A percentile compares a stretch with the other conserved stretches of the same genome.
These are phyloP conservation scores for Urtica urens DNA, from an alignment of 306 rosid species.

Conservation along the genomic window DNA sequence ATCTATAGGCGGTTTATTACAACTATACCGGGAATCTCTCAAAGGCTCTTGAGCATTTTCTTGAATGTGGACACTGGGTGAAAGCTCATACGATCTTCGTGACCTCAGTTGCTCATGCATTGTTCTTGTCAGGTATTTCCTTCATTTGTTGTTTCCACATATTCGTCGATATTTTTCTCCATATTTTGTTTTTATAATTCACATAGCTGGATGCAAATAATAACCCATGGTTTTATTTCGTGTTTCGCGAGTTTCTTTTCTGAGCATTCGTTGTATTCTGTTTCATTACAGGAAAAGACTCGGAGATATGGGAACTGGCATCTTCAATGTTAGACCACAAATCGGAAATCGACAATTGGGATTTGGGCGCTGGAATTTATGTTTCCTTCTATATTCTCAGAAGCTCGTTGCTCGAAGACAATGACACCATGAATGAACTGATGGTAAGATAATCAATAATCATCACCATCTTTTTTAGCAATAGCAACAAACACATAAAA, in stretches of 20 bases:
- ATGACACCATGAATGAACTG: conserved; percentile 39
- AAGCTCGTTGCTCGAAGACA: conserved; percentile 59
- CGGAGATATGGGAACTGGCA: conserved; percentile 75
- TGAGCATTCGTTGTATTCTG: not conserved
- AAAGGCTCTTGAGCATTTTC: conserved; percentile 73
- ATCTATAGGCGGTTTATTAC: conserved; percentile 61
- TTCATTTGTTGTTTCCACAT: conserved; percentile 10
- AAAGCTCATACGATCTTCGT: conserved; percentile 75
- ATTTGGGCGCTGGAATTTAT: conserved; percentile 88
- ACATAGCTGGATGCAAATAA: no score
- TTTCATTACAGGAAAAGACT: conserved; percentile 48
- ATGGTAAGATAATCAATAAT: conserved; percentile 36
- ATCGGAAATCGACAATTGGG: conserved; percentile 97
- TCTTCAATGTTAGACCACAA: conserved; percentile 81
- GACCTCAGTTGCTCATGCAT: conserved; percentile 58
- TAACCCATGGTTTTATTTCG: no score
- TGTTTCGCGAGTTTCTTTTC: not conserved
- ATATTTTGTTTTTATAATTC: not conserved
- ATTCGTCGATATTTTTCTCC: not conserved
- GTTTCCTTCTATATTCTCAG: conserved; percentile 67
- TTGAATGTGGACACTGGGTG: conserved; percentile 81
- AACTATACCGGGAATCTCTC: conserved; percentile 57
- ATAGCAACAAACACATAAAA: no score
- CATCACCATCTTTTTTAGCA: conserved; percentile 2
- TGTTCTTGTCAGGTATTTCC: conserved; percentile 67